Conservation (phyloP, 2,329 filamentous ascomycete species). For the Gaeumannomyces sp. region DNA sequence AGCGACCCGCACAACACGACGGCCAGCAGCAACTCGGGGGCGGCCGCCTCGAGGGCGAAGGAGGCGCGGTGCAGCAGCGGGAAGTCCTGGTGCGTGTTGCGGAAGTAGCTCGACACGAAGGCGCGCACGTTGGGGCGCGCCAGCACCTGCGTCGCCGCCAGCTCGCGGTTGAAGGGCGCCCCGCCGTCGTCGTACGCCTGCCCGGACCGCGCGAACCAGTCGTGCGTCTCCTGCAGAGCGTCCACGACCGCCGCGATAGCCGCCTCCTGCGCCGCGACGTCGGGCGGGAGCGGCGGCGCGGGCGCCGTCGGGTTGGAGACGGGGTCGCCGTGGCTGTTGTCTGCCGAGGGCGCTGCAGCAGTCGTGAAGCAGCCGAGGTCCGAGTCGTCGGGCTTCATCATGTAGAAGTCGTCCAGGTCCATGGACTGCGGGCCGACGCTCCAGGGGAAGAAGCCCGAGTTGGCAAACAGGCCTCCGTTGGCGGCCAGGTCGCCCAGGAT, state of each 20-base stretch:
- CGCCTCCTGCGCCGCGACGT: constrained; percentile 10
- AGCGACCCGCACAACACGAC: constrained; percentile 10
- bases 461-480: constrained; percentile 4
- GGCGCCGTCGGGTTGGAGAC: constrained; percentile 1
- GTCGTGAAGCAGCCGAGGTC: background rate
- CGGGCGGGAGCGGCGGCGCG: constrained; percentile 9
- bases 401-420: constrained; percentile 2
- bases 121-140: constrained; percentile 15
- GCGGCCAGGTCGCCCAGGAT: background rate
- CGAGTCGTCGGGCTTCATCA: background rate
- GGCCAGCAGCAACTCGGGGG: constrained; percentile 8
- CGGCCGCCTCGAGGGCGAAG: constrained; percentile 15
- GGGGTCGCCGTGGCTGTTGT: background rate
- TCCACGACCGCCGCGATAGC: constrained; percentile 10
- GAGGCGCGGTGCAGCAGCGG: constrained; percentile 22
- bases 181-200: constrained; percentile 13
- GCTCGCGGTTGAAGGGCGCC: background rate
- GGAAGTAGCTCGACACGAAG: constrained; percentile 21
- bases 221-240: constrained; percentile 14
- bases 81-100: constrained; percentile 21
- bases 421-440: constrained; percentile 9
- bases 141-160: constrained; percentile 13
- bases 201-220: constrained; percentile 12
- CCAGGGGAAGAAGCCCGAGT: constrained; percentile 14
- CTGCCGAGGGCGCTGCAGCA: too few relatives aligned